Evolutionary conservation across 129 eudicot genomes (phyloP), one percentile per base, ranked within the genome.

Genomic region (Artemisia tridentata): DNA sequence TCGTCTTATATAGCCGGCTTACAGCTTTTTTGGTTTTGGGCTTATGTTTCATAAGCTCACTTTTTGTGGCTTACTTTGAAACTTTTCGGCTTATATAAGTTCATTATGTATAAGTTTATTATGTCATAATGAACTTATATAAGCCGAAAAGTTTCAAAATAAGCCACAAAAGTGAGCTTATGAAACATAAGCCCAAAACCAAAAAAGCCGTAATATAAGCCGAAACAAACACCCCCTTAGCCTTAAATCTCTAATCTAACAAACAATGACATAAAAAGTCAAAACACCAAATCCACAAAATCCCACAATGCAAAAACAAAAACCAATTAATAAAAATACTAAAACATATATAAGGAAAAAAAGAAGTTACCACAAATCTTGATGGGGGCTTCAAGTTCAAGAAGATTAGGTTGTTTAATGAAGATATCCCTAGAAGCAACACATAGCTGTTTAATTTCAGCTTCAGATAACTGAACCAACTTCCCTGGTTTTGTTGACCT

Each of bases 381-480:
- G 80, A 92, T 89, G 63, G 98, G 98, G 11, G 98, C 98, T 78
- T 89, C 86, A 52, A 92, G 96, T 79, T 92, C 98, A 52, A 92
- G 96, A 43, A 92, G 96, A 87, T 89, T 92, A 63, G 98, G 96
- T 67, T 92, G 98, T 6, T 72, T 81, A 55, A 78, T 72, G 63
- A 92, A 92, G 65, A 92, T 89, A 55, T 89, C 98, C 58, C 98
- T 88, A 51, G 98, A 84, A 1, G 89, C 75, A 41, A 84, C 76
- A 68, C 98, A 92, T 48, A 92, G 98, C 86, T 89, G 98, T 68
- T 90, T 90, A 83, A 92, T 92, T 83, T 92, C 98, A 62, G 95
- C 84, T 68, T 92, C 98, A 5, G 96, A 67, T 23, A 92, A 84
- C 84, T 92, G 98, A 68, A 92, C 96, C 60, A 85, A 64, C 75